Conservation (phyloP, 768 basidiomycete species). For the Mycena indigotica region DNA sequence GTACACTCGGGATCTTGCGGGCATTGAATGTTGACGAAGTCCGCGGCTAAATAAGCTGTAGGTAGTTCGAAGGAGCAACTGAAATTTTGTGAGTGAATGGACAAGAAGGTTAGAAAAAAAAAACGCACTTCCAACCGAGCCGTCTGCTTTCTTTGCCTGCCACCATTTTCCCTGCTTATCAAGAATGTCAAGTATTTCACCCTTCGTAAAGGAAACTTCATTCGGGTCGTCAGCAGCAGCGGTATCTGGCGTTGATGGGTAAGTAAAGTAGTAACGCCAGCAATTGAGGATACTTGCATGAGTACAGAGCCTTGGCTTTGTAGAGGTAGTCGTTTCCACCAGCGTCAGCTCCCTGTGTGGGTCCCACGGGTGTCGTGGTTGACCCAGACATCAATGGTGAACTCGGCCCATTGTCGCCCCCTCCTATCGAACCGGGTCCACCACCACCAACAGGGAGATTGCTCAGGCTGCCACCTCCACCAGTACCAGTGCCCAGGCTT, state of each 20-base stretch:
- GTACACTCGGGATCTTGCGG: constrained; percentile 10
- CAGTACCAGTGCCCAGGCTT: constrained; percentile 42
- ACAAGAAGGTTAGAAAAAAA: not conserved
- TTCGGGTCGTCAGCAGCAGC: constrained; percentile 96
- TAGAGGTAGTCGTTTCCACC: constrained; percentile 55
- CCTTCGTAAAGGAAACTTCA: constrained; percentile 92
- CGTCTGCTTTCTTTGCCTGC: constrained; percentile 83
- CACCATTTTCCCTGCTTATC: constrained; percentile 96
- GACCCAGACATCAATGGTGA: constrained; percentile 74
- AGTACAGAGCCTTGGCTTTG: constrained; percentile 88
- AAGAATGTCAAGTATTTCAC: constrained; percentile 88
- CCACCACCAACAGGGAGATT: constrained; percentile 49
- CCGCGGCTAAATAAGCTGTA: constrained; percentile 79
- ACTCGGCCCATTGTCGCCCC: constrained; percentile 51
- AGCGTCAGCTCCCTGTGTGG: constrained; percentile 31
- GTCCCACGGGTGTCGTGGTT: constrained; percentile 51
- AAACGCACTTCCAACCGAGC: constrained; percentile 72
- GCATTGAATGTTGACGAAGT: too few relatives aligned
- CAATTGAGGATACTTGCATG: constrained; percentile 57
- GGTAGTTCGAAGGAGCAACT: constrained; percentile 88
- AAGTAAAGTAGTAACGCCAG: constrained; percentile 14
- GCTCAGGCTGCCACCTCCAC: constrained; percentile 60
- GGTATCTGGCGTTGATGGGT: constrained; percentile 61
- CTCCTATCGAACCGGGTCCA: constrained; percentile 44
- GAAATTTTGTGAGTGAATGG: constrained; percentile 21